Evolutionary conservation across 495 filamentous ascomycete species (phyloP), one percentile per base, ranked within the genome.

Genomic region (Letharia columbiana): DNA sequence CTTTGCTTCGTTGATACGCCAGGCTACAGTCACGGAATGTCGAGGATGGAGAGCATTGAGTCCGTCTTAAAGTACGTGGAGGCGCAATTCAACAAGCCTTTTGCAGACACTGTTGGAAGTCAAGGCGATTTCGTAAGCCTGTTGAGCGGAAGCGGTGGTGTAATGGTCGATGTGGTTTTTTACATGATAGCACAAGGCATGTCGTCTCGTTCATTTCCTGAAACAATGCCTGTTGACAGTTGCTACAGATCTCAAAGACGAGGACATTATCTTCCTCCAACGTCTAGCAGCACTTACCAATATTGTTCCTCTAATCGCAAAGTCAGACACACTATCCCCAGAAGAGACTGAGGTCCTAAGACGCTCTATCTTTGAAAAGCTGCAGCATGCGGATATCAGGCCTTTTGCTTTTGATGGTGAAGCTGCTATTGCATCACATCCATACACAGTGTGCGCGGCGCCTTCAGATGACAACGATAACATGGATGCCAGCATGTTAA

Each of bases 401-500:
- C 83, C 83, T 3, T 96, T 96, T 72, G 78, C 87, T 42, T 91
- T 95, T 66, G 82, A 83, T 28, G 11, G 64, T 13, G 63, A 72
- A 1, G 69, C 71, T 49, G 59, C 68, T 20, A 71, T 74, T 28
- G 62, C 69, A 6, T 69, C 75, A 20, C 69, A 77, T 12, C 86
- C 91, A 11, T 96, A 89, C 74, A 87, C 91, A 11, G 83, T 96
- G 50, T 98, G 95, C 33, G 95, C 90, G 28, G 84, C 84, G 17
- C 81, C 86, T 47, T 85, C 84, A 15, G 84, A 84, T 60, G 92
- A 99, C 74, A 78, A 87, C 61, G 92, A 96, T 33, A 88, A 82
- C 57, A 96, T 99, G 91, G 94, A 99, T 72, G 94, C 94, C 39
- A 95, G 90, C 71, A 83, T 94, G 1, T 81, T 99, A 18, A 99